Percentiles rank a stretch among this genome's conserved stretches.
phyloP scores from a whole-genome alignment of 805 yeast species.

The Metschnikowia lochheadii region DNA sequence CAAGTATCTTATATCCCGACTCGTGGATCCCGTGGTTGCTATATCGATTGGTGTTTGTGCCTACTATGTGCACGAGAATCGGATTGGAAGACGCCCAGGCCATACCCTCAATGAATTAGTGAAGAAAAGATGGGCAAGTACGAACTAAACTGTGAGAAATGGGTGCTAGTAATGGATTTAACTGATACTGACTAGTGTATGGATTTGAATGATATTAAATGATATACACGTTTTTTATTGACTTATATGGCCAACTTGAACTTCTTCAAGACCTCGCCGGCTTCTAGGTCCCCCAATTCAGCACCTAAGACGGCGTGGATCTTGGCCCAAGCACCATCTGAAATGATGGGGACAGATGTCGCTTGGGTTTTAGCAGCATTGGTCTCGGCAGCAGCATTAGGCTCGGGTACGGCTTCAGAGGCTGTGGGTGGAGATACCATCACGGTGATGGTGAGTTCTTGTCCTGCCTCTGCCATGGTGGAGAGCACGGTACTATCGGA shows the following conservation, averaged over 20 bases:
- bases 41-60: constrained; percentile 58
- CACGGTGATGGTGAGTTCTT: constrained; percentile 13
- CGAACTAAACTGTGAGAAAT: too few species aligned
- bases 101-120: constrained; percentile 53
- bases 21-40: constrained; percentile 64
- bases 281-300: constrained; percentile 26
- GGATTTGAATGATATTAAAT: too few species aligned
- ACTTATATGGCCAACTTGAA: constrained; percentile 14
- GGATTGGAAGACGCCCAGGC: constrained; percentile 55
- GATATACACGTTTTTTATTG: too few species aligned
- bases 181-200: too few species aligned
- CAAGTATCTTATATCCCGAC: constrained; percentile 49
- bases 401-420: not conserved
- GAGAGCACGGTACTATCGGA: constrained; percentile 46
- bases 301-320: constrained; percentile 32
- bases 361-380: not conserved
- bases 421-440: constrained; percentile 17
- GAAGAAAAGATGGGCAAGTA: not conserved
- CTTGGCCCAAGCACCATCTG: constrained; percentile 41
- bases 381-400: not conserved
- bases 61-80: constrained; percentile 58
- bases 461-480: constrained; percentile 15
- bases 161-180: too few species aligned
- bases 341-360: constrained; percentile 8
- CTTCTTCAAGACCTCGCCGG: constrained; percentile 26